Evolutionary conservation across 1,139 yeast genomes (phyloP), one percentile per base, ranked within the genome.

Genomic region (Saccharomyces uvarum): DNA sequence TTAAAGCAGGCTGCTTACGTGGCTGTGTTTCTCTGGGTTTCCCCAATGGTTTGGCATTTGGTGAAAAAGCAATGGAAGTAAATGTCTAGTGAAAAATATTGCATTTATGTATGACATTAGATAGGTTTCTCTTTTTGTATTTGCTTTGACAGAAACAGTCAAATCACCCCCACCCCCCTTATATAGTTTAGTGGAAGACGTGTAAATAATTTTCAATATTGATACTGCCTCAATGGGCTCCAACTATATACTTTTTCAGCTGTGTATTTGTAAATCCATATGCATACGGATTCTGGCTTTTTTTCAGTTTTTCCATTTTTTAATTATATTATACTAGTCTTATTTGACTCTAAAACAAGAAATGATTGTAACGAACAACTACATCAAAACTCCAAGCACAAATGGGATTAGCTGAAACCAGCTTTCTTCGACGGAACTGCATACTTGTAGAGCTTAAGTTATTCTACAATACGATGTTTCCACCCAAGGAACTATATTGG

Each of bases 21-120:
- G 59, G 95, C 95, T 55, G 84, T 85, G 59, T 84, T 87, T 47
- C 79, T 90, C 66, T 90, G 96, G 96, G 68, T 79, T 52, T 75
- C 87, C 55, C 91, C 91, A 62, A 77, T 85, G 54, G 73, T 82
- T 55, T 75, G 78, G 75, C 85, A 84, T 68, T 83, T 77, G 61
- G 70, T 81, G 64, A 82, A 76, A 71, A 84, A 75, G 69, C 84
- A 83, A 68, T 74, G 84, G 63, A 78, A 70, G 66, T 66, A 53
- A 54, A 9, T 19, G n/a, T 19, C 24, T 11, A 38, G 24, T 19
- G 9, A 11, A 38, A 38, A 19, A 38, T 7, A 19, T 11, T 19
- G 7, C 24, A 38, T 38, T 11, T 38, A 38, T 38, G 44, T 19
- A 38, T 19, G 26, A 16, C 11, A 19, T 26, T 38, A 38, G 13